phyloP scores from a whole-genome alignment of 208 protist genomes.

The Crithidia acanthocephali region DNA sequence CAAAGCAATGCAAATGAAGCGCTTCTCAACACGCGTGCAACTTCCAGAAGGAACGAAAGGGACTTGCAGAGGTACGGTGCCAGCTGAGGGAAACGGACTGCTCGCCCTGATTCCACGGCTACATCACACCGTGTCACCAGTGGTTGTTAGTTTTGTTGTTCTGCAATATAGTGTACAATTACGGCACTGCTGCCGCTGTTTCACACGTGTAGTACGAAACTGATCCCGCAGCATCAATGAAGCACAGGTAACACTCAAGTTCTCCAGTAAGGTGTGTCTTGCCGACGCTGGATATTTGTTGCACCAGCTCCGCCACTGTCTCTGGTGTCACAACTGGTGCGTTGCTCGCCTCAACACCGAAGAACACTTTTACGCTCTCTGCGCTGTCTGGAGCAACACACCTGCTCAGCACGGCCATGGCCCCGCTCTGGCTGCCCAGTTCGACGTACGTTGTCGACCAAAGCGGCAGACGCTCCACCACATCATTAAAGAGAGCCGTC shows the following conservation, averaged over 20 bases:
- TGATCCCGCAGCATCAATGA: conserved; percentile 54
- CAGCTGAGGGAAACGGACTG: too few species aligned
- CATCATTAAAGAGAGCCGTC: conserved; percentile 32
- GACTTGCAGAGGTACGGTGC: too few species aligned
- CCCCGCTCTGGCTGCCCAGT: not conserved
- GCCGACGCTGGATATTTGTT: not conserved
- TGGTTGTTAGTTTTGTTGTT: not conserved
- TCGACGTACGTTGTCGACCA: conserved; percentile 28
- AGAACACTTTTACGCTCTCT: conserved; percentile 24
- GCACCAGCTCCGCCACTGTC: conserved; percentile 5
- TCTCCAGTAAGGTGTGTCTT: not conserved
- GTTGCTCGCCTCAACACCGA: conserved; percentile 37
- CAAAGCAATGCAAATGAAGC: too few species aligned
- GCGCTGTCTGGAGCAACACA: conserved; percentile 1
- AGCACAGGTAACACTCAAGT: conserved; percentile 43
- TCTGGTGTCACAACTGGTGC: not conserved
- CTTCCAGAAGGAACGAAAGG: too few species aligned
- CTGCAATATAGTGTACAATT: not conserved
- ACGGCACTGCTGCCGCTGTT: conserved; percentile 1
- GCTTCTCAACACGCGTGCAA: too few species aligned
- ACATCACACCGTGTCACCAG: not conserved
- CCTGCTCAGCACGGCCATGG: conserved; percentile 28
- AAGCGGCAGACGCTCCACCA: conserved; percentile 48
- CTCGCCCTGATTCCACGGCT: too few species aligned
- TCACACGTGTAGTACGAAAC: conserved; percentile 66